Conservation (phyloP, 345 rosid species). For the Psidium guajava region DNA sequence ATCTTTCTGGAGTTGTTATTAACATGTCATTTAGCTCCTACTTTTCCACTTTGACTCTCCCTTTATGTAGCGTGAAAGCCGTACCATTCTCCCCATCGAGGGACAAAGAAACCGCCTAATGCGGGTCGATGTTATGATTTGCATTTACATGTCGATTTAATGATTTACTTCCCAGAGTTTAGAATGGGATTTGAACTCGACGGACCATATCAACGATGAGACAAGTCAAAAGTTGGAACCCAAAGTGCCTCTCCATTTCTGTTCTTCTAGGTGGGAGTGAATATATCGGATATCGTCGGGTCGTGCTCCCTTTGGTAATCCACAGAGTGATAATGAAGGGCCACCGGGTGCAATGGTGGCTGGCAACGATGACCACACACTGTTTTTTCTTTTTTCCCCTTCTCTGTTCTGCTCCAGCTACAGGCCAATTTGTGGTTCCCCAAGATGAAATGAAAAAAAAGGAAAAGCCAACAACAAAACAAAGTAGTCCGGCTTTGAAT, state of each 20-base stretch:
- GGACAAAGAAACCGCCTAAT: background rate
- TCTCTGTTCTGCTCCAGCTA: background rate
- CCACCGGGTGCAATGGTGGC: background rate
- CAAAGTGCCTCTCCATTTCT: background rate
- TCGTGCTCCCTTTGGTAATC: background rate
- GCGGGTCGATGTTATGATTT: background rate
- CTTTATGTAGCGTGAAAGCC: background rate
- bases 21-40: background rate
- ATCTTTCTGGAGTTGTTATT: background rate
- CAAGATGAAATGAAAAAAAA: background rate
- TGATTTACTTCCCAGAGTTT: background rate
- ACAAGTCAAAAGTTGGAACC: background rate
- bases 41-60: background rate
- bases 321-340: background rate
- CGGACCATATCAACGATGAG: background rate
- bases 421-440: background rate
- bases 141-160: background rate
- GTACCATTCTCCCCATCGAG: background rate
- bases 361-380: background rate
- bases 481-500: background rate
- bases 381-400: background rate
- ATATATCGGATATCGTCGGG: background rate
- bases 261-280: background rate
- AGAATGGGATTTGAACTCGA: background rate
- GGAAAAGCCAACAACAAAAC: background rate